phyloP scores from a whole-genome alignment of 768 basidiomycete genomes.

The Rhizopogon rudus region DNA sequence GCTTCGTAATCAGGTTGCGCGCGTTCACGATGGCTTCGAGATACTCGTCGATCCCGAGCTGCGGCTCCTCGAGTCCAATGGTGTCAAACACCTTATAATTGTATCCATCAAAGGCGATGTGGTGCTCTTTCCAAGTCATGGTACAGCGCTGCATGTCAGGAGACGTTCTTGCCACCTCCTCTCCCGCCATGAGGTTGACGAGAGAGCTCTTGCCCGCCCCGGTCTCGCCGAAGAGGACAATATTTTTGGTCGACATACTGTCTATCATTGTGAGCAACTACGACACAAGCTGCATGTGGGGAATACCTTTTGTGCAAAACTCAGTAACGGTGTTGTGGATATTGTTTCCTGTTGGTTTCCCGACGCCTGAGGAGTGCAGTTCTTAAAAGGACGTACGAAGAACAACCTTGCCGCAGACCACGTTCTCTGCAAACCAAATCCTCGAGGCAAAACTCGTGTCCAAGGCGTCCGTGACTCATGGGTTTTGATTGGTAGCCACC shows the following conservation, averaged over 20 bases:
- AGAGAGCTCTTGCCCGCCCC: conserved; percentile 30
- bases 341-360: too few relatives aligned
- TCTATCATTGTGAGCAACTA: background rate
- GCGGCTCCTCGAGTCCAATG: conserved; percentile 26
- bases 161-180: conserved; percentile 20
- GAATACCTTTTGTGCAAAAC: background rate
- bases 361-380: too few relatives aligned
- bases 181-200: conserved; percentile 34
- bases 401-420: too few relatives aligned
- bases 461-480: too few relatives aligned
- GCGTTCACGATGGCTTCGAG: conserved; percentile 25
- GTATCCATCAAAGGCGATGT: conserved; percentile 18
- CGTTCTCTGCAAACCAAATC: too few relatives aligned
- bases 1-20: conserved; percentile 28
- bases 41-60: conserved; percentile 16
- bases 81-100: conserved; percentile 30
- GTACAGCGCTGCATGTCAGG: conserved; percentile 27
- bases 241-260: conserved; percentile 3
- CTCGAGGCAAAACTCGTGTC: too few relatives aligned
- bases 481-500: too few relatives aligned
- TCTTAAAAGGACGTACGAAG: too few relatives aligned
- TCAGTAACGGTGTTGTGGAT: too few relatives aligned
- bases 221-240: conserved; percentile 38
- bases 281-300: background rate
- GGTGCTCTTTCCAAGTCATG: conserved; percentile 19